Evolutionary conservation across 176 grass and related monocot genomes (phyloP), one percentile per base, ranked within the genome.

Genomic region (Leersia perrieri): DNA sequence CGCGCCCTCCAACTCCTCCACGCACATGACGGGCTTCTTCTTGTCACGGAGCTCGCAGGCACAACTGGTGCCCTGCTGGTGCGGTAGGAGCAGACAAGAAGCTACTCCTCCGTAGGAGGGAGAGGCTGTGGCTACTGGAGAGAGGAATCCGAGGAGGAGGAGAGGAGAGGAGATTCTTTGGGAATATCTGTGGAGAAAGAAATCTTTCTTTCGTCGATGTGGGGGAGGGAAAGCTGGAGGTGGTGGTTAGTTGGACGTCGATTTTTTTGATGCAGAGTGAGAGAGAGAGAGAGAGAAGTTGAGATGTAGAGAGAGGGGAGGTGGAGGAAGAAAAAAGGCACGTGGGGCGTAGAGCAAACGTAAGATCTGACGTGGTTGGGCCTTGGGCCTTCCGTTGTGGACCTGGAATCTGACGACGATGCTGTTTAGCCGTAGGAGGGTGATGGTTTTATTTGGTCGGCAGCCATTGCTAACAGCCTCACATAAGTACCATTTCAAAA

Each of bases 91-190:
- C 51, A 30, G 67, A 40, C 70, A 71, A 62, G 75, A 74, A 42
- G 0, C 16, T 53, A 53, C 47, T 49, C 5, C 49, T 53, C 49
- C 7, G 49, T n/a, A 53, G 8, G n/a, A 58, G 53, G 30, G 63
- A 41, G 70, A 41, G 42, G 30, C 12, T 44, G 41, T n/a, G 41
- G 14, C 39, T 41, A 41, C 39, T 41, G 25, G 69, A 32, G 33
- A 75, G 76, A 70, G 87, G 87, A 85, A 89, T 89, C 87, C 82
- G 82, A 89, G 64, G 87, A 89, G 70, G 87, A 80, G 82, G 82
- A 69, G 63, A 55, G 81, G 81, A 22, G 32, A 12, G 82, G 20
- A 70, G 53, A 80, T 80, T 84, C 81, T 89, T 69, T 51, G 76
- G 53, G 70, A 81, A 85, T 89, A 89, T 89, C 82, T 81, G 72